These are phyloP conservation scores for Saccharomyces hybrid DNA, from an alignment of 1,139 yeast species.

Conservation along the genomic window DNA sequence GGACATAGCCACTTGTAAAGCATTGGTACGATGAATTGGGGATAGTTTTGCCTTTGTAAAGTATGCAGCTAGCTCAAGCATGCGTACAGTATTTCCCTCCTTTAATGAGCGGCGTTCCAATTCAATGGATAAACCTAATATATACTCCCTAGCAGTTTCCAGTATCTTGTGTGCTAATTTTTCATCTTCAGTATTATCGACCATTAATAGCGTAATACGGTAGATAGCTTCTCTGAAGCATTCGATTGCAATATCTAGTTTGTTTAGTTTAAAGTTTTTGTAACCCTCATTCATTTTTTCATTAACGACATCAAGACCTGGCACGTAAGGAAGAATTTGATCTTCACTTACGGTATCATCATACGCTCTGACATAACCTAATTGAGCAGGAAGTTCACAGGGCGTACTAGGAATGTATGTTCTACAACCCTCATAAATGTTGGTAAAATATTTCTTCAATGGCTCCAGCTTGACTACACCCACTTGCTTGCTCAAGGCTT, in stretches of 20 bases:
- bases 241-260: conserved; percentile 70
- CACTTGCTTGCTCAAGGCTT: conserved; percentile 77
- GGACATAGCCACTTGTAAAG: conserved; percentile 91
- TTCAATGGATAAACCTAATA: conserved; percentile 86
- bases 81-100: conserved; percentile 65
- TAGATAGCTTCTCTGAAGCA: conserved; percentile 75
- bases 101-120: conserved; percentile 77
- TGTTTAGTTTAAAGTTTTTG: conserved; percentile 74
- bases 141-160: conserved; percentile 77
- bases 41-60: conserved; percentile 82
- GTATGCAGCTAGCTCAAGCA: conserved; percentile 90
- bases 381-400: conserved; percentile 60
- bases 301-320: conserved; percentile 68
- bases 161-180: conserved; percentile 66
- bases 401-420: conserved; percentile 68
- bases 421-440: conserved; percentile 74
- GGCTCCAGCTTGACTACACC: conserved; percentile 88
- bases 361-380: conserved; percentile 59
- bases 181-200: conserved; percentile 66
- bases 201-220: conserved; percentile 65
- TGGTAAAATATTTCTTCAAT: conserved; percentile 70
- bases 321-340: conserved; percentile 56
- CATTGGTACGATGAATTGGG: conserved; percentile 76
- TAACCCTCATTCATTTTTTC: conserved; percentile 66
- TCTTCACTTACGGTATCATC: conserved; percentile 49